Conservation (phyloP, 768 basidiomycete species). For the Lactarius akahatsu region DNA sequence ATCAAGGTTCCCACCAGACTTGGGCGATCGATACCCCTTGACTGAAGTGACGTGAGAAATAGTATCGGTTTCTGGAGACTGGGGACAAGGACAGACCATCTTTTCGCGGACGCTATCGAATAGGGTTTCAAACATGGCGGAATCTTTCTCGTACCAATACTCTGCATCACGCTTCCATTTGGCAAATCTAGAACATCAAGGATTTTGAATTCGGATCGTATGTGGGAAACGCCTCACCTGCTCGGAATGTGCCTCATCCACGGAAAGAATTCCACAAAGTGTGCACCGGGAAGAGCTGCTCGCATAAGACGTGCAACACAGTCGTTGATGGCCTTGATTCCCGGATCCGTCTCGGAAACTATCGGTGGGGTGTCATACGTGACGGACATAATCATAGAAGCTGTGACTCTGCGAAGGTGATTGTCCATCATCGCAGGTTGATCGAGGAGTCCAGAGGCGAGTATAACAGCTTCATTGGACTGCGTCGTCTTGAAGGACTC, state of each 20-base stretch:
- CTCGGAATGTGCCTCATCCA: conserved; percentile 20
- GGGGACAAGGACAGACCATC: background rate
- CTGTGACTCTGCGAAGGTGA: background rate
- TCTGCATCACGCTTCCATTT: conserved; percentile 25
- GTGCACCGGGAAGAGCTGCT: conserved; percentile 11
- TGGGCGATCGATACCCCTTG: background rate
- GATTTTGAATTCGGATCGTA: no score
- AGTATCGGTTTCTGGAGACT: no score
- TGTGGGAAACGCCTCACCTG: background rate
- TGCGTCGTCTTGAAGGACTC: conserved; percentile 1
- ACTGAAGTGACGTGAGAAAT: background rate
- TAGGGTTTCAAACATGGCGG: conserved; percentile 11
- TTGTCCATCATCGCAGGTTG: background rate
- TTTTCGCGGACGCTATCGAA: conserved; percentile 10
- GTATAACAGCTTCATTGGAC: conserved; percentile 7
- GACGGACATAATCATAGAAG: conserved; percentile 20
- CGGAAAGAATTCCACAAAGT: conserved; percentile 22
- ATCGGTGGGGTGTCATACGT: conserved; percentile 17
- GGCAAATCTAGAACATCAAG: background rate
- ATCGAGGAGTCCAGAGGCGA: background rate
- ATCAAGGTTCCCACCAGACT: conserved; percentile 2
- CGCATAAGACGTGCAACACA: background rate
- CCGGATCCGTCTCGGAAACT: background rate
- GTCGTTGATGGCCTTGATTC: background rate
- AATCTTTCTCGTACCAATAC: conserved; percentile 7